phyloP scores from a whole-genome alignment of 2,329 filamentous ascomycete species.

The Diaporthe helianthi region DNA sequence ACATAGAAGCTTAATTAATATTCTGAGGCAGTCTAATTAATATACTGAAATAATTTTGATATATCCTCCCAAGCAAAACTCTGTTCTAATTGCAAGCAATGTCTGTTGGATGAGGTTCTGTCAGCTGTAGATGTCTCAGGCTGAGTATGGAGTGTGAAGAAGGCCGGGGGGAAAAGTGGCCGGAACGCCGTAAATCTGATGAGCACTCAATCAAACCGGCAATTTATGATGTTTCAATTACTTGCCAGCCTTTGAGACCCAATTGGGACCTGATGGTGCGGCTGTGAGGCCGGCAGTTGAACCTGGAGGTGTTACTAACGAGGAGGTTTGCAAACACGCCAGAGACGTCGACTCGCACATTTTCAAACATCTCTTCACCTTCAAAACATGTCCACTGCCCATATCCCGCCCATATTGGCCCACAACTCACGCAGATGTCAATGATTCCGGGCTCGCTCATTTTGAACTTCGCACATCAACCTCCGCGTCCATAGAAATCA shows the following conservation, averaged over 20 bases:
- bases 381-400: neutral
- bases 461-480: rapidly evolving
- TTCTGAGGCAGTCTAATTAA: slow-evolving; percentile 3
- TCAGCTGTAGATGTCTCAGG: neutral
- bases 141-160: neutral
- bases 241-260: neutral
- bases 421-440: neutral
- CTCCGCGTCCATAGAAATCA: neutral
- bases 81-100: neutral
- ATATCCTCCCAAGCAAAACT: neutral
- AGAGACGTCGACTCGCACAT: neutral
- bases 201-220: no score
- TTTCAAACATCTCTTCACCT: neutral
- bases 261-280: neutral
- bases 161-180: neutral
- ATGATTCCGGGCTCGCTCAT: neutral
- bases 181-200: neutral
- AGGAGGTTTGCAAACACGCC: slow-evolving; percentile 8
- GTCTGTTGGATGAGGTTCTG: neutral
- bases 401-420: neutral
- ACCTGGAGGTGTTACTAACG: neutral
- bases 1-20: slow-evolving; percentile 1
- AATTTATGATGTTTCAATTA: rapidly evolving
- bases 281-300: neutral
- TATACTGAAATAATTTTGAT: neutral